Conservation (phyloP, 306 rosid genomes). For the Prunus mume region DNA sequence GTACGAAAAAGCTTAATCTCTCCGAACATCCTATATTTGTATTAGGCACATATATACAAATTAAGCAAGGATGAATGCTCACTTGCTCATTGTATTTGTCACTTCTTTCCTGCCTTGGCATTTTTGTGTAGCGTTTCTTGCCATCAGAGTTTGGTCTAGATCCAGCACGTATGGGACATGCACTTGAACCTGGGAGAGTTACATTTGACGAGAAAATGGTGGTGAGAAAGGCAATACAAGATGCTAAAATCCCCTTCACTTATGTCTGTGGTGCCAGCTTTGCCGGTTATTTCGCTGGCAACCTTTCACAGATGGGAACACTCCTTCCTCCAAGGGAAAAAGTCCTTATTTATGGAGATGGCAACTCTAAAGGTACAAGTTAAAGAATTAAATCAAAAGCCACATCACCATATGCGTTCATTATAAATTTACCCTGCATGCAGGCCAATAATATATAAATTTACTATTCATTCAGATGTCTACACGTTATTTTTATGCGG, state of each 20-base stretch:
- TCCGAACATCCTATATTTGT: too few species aligned
- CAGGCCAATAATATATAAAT: too few species aligned
- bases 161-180: conserved; percentile 62
- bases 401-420: too few species aligned
- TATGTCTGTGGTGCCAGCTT: conserved; percentile 66
- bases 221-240: conserved; percentile 67
- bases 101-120: too few species aligned
- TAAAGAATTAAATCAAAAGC: too few species aligned
- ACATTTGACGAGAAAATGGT: conserved; percentile 79
- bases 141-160: conserved; percentile 81
- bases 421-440: too few species aligned
- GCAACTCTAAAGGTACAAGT: conserved; percentile 53
- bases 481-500: too few species aligned
- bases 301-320: conserved; percentile 57
- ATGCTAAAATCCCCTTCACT: conserved; percentile 67
- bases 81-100: too few species aligned
- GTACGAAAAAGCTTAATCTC: background rate
- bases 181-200: conserved; percentile 71
- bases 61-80: too few species aligned
- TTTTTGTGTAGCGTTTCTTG: conserved; percentile 50
- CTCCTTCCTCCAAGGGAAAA: conserved; percentile 52
- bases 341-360: conserved; percentile 62
- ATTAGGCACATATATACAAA: too few species aligned
- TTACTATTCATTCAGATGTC: too few species aligned
- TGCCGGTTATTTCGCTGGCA: conserved; percentile 78